Evolutionary conservation across 2,329 filamentous ascomycete genomes (phyloP).

Genomic region (Dactylonectria estremocensis): DNA sequence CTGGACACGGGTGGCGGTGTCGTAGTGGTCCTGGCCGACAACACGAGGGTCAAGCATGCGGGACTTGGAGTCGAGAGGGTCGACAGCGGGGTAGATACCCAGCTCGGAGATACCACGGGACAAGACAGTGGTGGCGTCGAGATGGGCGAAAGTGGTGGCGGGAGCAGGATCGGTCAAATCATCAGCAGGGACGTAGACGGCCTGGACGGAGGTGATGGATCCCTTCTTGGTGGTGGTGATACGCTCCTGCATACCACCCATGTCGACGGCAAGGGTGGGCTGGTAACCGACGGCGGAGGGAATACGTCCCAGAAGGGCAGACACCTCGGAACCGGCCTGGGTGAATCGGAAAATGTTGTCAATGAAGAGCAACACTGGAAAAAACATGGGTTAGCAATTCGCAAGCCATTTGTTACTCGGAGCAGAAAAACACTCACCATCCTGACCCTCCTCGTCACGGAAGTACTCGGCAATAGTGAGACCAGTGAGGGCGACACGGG

Average conservation of each 20-base stretch:
- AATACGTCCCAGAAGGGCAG: slow-evolving; percentile 98
- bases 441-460: slow-evolving; percentile 83
- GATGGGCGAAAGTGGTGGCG: slow-evolving; percentile 99
- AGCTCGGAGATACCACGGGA: slow-evolving; percentile 99
- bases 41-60: slow-evolving; percentile 99
- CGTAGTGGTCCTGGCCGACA: slow-evolving; percentile 98
- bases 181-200: slow-evolving; percentile 99
- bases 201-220: slow-evolving; percentile 99
- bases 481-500: slow-evolving; percentile 98
- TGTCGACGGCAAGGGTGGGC: slow-evolving; percentile 97
- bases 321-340: slow-evolving; percentile 99
- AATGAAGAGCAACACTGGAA: slow-evolving; percentile 94
- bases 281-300: slow-evolving; percentile 99
- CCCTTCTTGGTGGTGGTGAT: slow-evolving; percentile 99
- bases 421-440: slow-evolving; percentile 70
- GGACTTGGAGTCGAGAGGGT: slow-evolving; percentile 99
- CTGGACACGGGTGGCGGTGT: slow-evolving; percentile 94
- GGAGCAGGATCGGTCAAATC: slow-evolving; percentile 99
- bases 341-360: slow-evolving; percentile 99
- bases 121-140: slow-evolving; percentile 99
- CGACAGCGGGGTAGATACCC: slow-evolving; percentile 99
- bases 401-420: not conserved
- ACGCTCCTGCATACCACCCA: slow-evolving; percentile 99
- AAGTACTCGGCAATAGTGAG: slow-evolving; percentile 87
- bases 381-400: slow-evolving; percentile 16